phyloP scores from a whole-genome alignment of 345 rosid species.

The Raphanus sativus region DNA sequence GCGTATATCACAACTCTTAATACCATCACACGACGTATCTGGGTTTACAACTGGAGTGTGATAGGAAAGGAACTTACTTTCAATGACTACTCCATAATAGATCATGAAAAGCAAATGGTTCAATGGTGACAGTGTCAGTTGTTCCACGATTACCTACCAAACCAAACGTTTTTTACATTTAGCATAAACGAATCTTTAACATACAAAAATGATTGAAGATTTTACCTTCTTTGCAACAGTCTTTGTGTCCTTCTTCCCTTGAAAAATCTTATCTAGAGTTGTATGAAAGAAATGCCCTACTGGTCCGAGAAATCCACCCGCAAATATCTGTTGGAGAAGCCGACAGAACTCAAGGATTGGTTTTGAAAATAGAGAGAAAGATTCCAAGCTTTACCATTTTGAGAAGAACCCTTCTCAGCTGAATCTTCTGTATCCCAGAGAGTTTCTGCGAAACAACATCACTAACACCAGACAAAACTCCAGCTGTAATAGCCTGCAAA shows the following conservation, averaged over 20 bases:
- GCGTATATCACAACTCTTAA: background rate
- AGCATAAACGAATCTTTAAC: constrained; percentile 2
- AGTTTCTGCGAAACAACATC: constrained; percentile 83
- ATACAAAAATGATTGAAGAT: background rate
- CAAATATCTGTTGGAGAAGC: constrained; percentile 60
- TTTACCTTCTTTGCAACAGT: constrained; percentile 92
- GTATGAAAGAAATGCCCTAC: constrained; percentile 74
- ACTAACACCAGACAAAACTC: constrained; percentile 69
- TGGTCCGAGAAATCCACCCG: constrained; percentile 84
- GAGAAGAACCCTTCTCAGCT: constrained; percentile 77
- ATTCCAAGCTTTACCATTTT: constrained; percentile 27
- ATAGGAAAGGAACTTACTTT: constrained; percentile 47
- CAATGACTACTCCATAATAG: constrained; percentile 69
- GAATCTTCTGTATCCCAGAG: constrained; percentile 82
- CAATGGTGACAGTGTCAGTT: constrained; percentile 83
- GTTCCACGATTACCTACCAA: constrained; percentile 71
- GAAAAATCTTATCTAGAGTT: constrained; percentile 72
- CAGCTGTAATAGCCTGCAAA: constrained; percentile 83
- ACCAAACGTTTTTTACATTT: background rate
- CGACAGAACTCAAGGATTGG: background rate
- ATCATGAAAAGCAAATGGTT: constrained; percentile 85
- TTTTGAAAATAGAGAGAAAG: background rate
- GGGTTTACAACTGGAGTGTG: background rate
- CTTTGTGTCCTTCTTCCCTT: constrained; percentile 80
- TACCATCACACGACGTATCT: background rate